Evolutionary conservation across 2,329 filamentous ascomycete genomes (phyloP), one percentile per base, ranked within the genome.

Genomic region (Calonectria hongkongensis): DNA sequence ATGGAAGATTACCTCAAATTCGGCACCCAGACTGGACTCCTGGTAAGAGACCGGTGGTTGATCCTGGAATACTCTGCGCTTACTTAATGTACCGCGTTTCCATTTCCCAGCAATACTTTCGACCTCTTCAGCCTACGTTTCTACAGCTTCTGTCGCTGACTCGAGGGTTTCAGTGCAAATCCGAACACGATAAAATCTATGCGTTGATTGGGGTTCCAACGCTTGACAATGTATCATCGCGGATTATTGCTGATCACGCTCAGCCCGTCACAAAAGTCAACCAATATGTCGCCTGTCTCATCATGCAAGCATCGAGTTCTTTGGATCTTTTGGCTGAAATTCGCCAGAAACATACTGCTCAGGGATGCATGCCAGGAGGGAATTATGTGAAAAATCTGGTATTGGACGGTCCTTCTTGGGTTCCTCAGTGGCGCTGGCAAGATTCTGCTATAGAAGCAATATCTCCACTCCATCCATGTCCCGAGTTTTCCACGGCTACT

Each of bases 1-100:
- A 39, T 25, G 54, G 41, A 13, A 62, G 54, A 47, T 39, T 68
- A 33, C 51, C 54, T 28, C 28, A 41, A 27, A 47, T 9, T 25
- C 25, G 54, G 50, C 18, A 30, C 13, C 56, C 43, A 4, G 28
- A 47, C 45, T 58, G 43, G 50, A 62, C 13, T 7, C 27, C 25
- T n/a, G 66, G 66, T 15, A 68, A 62, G 30, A 43, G 66, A 33
- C 21, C 54, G 2, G 12, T 62, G 27, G 43, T 43, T n/a, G 50
- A 25, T 16, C 10, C 66, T 7, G 66, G 66, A 28, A 41, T 68
- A 25, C 66, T 68, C 7, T 18, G 45, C 41, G 54, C 66, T 16
- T 68, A 68, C 54, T 60, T 68, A n/a, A 68, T 68, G 41, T 68
- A 68, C 30, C 66, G 66, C 41, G 27, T 68, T 48, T 68, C 66